Base-by-base conservation (phyloP, 768 basidiomycete genomes). In the Coprinopsis strossmayeri region DNA sequence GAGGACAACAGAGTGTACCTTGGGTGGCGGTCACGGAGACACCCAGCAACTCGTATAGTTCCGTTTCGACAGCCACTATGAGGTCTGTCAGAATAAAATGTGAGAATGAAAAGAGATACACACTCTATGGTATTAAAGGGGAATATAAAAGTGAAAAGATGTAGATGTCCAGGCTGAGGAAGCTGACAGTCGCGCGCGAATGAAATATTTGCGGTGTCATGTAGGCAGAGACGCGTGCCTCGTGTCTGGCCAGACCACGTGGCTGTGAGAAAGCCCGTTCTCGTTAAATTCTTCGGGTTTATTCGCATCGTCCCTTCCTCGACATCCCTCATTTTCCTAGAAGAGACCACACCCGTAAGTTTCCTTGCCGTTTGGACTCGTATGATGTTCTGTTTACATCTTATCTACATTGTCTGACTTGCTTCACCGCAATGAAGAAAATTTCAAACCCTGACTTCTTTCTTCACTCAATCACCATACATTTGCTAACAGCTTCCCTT, bases 371-470 rank as follows among this genome's bases (percentile, higher is more conserved):
- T 42, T 42, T 25, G 53, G 30, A 42, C n/a, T n/a, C n/a, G n/a
- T n/a, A 73, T 84, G 84, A 85, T 87, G 80, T 59, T 67, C 56
- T 58, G 17, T 28, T 51, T 20, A 61, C 55, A 66, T 66, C 69
- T 87, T 89, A 90, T 90, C 89, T 90, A 91, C 89, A 91, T 91
- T 90, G 87, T 88, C 89, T 59, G 79, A 91, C 72, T 63, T 55
- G 54, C 61, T 68, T 68, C 65, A 67, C 63, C 57, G 56, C 77
- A 82, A 79, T 70, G 84, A 83, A 50, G 52, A 46, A 52, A 46
- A 20, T 42, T 57, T 40, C 45, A 13, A 53, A 41, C 50, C 42
- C 68, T 76, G 62, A 71, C 56, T 37, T 44, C 54, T 56, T 45
- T 47, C 26, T 3, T 53, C 30, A 23, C 53, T 40, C 41, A 48